These are phyloP conservation scores for Aaosphaeria arxii DNA, from an alignment of 2,329 filamentous ascomycete species.

Conservation along the genomic window DNA sequence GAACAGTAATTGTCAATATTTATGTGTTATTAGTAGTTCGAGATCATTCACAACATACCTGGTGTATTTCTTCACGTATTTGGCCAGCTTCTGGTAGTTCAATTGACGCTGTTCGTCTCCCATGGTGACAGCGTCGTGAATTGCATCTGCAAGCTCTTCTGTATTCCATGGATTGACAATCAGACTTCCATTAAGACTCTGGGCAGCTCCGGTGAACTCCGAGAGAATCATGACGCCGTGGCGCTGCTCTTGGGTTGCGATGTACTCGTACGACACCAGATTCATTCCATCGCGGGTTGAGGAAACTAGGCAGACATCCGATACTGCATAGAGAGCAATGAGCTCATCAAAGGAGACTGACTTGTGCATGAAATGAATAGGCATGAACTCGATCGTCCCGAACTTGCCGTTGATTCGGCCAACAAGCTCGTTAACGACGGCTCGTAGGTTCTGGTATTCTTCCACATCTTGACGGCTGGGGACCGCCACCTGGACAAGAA, in stretches of 20 bases:
- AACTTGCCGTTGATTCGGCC: constrained; percentile 97
- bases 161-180: constrained; percentile 99
- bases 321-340: constrained; percentile 87
- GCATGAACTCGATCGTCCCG: constrained; percentile 97
- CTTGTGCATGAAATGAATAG: constrained; percentile 97
- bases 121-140: constrained; percentile 97
- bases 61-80: constrained; percentile 97
- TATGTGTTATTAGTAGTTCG: constrained; percentile 14
- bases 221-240: constrained; percentile 94
- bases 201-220: constrained; percentile 93
- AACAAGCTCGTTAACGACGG: constrained; percentile 94
- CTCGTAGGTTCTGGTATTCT: constrained; percentile 93
- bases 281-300: constrained; percentile 99
- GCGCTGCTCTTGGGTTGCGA: constrained; percentile 84
- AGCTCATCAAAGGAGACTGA: constrained; percentile 93
- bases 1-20: neutral
- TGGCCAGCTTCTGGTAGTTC: constrained; percentile 89
- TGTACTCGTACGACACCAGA: constrained; percentile 96
- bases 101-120: constrained; percentile 78
- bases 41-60: constrained; percentile 47
- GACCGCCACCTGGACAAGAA: constrained; percentile 92
- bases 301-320: constrained; percentile 87
- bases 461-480: constrained; percentile 94
- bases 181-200: constrained; percentile 87
- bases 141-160: constrained; percentile 86